These are phyloP conservation scores for Entomortierella parvispora DNA, from an alignment of 192 early-diverging fungal species.

Conservation along the genomic window DNA sequence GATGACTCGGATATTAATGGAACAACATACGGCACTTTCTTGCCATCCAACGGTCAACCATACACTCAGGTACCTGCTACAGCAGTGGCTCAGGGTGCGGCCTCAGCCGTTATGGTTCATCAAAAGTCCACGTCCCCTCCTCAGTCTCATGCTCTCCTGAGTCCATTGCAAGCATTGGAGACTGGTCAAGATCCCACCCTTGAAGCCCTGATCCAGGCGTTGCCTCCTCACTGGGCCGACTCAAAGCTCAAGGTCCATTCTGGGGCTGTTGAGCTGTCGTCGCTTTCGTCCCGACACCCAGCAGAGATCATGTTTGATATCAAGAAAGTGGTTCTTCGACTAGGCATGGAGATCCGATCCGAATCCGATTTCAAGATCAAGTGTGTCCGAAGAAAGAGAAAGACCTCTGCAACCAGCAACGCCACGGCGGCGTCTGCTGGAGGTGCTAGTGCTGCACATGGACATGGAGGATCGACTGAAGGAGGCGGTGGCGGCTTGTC, in stretches of 20 bases:
- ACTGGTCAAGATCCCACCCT: conserved; percentile 26
- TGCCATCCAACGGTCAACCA: no score
- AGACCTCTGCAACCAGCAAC: conserved; percentile 8
- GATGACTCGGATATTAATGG: conserved; percentile 15
- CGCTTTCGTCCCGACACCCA: conserved; percentile 71
- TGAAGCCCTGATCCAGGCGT: conserved; percentile 20
- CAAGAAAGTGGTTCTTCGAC: conserved; percentile 60
- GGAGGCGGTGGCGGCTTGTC: conserved; percentile 9
- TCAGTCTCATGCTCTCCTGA: background rate
- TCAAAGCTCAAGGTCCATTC: conserved; percentile 76
- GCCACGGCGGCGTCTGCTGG: background rate
- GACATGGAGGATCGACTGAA: conserved; percentile 4
- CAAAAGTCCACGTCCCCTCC: conserved; percentile 1
- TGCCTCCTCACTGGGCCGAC: conserved; percentile 53
- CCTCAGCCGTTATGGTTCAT: background rate
- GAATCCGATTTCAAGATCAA: conserved; percentile 69
- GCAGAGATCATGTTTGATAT: conserved; percentile 75
- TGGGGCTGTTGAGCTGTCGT: conserved; percentile 77
- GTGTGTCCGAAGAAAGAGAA: conserved; percentile 61
- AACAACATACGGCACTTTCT: no score
- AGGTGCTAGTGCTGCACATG: background rate
- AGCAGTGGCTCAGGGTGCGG: background rate
- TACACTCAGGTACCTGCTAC: background rate
- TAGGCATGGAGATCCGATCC: conserved; percentile 65
- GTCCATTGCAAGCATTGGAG: conserved; percentile 25